Percentiles rank a stretch among this genome's conserved stretches.
Conservation (phyloP, 495 filamentous ascomycete species). For the Talaromyces thailandensis region DNA sequence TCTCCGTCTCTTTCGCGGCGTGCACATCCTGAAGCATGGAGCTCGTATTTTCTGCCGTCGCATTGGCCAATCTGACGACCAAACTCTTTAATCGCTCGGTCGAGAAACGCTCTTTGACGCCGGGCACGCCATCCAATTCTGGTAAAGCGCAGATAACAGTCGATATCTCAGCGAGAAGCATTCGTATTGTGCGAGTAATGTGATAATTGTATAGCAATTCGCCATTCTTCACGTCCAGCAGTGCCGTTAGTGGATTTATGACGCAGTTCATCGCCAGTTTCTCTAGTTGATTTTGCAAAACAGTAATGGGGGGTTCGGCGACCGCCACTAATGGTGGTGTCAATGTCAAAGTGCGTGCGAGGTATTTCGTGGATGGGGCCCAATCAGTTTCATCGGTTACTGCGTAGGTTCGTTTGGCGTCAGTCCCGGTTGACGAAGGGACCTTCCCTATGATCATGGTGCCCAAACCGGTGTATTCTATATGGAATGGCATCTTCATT, state of each 20-base stretch:
- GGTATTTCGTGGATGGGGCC: constrained; percentile 36
- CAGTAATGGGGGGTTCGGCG: constrained; percentile 30
- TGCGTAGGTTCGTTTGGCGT: constrained; percentile 1
- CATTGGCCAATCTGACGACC: constrained; percentile 46
- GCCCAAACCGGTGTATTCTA: constrained; percentile 54
- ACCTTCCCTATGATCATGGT: constrained; percentile 52
- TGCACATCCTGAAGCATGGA: constrained; percentile 76
- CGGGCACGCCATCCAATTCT: constrained; percentile 57
- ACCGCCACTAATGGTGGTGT: constrained; percentile 39
- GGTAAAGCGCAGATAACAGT: constrained; percentile 54
- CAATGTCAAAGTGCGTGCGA: constrained; percentile 41
- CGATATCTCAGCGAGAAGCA: constrained; percentile 59
- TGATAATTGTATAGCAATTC: constrained; percentile 53
- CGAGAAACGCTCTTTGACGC: constrained; percentile 44
- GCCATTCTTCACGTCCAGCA: constrained; percentile 67
- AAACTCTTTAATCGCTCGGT: constrained; percentile 45
- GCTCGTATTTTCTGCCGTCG: constrained; percentile 59
- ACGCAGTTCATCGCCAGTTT: constrained; percentile 73
- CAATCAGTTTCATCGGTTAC: constrained; percentile 14
- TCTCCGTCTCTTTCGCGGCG: constrained; percentile 56
- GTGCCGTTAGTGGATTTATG: constrained; percentile 72
- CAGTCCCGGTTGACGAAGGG: constrained; percentile 15
- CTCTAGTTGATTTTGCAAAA: constrained; percentile 57
- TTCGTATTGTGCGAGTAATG: constrained; percentile 44
- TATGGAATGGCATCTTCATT: constrained; percentile 44